Conservation (phyloP, 768 basidiomycete species). For the Hysterangium stoloniferum region DNA sequence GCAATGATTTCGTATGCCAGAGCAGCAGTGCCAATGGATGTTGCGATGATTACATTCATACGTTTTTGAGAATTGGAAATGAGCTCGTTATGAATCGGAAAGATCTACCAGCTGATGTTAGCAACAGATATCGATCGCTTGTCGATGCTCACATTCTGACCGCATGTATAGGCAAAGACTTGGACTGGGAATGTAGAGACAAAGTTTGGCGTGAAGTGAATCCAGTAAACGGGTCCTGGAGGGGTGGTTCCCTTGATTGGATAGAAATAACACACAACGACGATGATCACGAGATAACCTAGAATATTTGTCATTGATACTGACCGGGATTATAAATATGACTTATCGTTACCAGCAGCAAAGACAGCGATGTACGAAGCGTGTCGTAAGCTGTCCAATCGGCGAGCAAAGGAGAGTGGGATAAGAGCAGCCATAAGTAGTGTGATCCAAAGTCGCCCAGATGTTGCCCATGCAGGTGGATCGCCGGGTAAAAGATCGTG, state of each 20-base stretch:
- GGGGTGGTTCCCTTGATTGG: slow-evolving; percentile 57
- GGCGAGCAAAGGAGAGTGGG: slow-evolving; percentile 78
- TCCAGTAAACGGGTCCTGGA: slow-evolving; percentile 58
- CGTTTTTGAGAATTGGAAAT: slow-evolving; percentile 68
- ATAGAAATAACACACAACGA: slow-evolving; percentile 71
- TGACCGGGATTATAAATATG: no score
- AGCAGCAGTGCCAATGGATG: slow-evolving; percentile 79
- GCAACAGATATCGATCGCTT: background rate
- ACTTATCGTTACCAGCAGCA: slow-evolving; percentile 69
- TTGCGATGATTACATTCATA: slow-evolving; percentile 82
- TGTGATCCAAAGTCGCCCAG: slow-evolving; percentile 77
- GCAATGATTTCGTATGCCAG: slow-evolving; percentile 85
- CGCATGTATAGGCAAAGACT: slow-evolving; percentile 87
- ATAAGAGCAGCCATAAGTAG: slow-evolving; percentile 68
- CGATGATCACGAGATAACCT: slow-evolving; percentile 77
- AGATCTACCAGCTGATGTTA: slow-evolving; percentile 46
- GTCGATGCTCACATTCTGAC: slow-evolving; percentile 67
- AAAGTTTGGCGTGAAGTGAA: slow-evolving; percentile 72
- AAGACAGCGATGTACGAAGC: slow-evolving; percentile 89
- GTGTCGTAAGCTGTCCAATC: slow-evolving; percentile 78
- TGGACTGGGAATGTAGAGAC: slow-evolving; percentile 88
- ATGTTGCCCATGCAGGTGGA: slow-evolving; percentile 69
- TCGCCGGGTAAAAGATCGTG: slow-evolving; percentile 63
- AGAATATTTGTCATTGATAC: slow-evolving; percentile 2
- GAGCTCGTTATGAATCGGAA: slow-evolving; percentile 92